Percentiles rank a stretch among this genome's conserved stretches.
phyloP scores from a whole-genome alignment of 352 stramenopile genomes.

The Globisporangium canariense region DNA sequence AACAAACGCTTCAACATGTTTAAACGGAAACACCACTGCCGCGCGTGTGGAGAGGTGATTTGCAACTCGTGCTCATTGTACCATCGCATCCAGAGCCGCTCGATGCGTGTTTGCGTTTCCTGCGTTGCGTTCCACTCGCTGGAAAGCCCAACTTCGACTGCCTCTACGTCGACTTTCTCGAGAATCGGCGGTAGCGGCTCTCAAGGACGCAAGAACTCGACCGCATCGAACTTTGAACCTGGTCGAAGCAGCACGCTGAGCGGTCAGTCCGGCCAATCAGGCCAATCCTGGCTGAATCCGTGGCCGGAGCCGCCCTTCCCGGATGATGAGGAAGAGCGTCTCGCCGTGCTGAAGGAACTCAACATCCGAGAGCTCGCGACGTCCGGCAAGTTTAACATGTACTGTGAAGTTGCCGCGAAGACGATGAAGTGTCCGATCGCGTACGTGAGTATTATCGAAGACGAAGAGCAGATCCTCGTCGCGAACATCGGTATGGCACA shows the following conservation, averaged over 20 bases:
- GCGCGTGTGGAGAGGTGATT: constrained; percentile 82
- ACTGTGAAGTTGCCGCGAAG: constrained; percentile 83
- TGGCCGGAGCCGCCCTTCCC: constrained; percentile 83
- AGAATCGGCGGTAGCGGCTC: constrained; percentile 25
- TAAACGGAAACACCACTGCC: constrained; percentile 86
- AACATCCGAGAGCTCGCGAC: constrained; percentile 72
- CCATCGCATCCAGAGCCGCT: constrained; percentile 79
- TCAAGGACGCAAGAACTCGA: constrained; percentile 59
- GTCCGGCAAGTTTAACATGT: constrained; percentile 86
- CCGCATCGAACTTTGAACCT: constrained; percentile 39
- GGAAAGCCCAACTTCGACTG: constrained; percentile 67
- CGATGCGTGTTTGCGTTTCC: constrained; percentile 83
- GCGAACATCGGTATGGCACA: constrained; percentile 85
- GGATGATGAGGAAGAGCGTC: constrained; percentile 73
- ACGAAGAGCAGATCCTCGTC: constrained; percentile 80
- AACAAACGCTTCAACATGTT: constrained; percentile 89
- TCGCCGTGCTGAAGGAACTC: constrained; percentile 68
- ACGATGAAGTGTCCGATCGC: constrained; percentile 87
- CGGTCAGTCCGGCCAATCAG: constrained; percentile 24
- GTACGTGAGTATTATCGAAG: constrained; percentile 84
- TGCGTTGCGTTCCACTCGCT: constrained; percentile 82
- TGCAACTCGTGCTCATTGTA: constrained; percentile 83
- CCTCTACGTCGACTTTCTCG: constrained; percentile 37
- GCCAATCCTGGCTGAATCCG: constrained; percentile 66
- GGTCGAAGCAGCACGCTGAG: constrained; percentile 55